A percentile compares a stretch with the other conserved stretches of the same genome.
phyloP scores from a whole-genome alignment of 345 rosid species.

The Dipteronia dyeriana region DNA sequence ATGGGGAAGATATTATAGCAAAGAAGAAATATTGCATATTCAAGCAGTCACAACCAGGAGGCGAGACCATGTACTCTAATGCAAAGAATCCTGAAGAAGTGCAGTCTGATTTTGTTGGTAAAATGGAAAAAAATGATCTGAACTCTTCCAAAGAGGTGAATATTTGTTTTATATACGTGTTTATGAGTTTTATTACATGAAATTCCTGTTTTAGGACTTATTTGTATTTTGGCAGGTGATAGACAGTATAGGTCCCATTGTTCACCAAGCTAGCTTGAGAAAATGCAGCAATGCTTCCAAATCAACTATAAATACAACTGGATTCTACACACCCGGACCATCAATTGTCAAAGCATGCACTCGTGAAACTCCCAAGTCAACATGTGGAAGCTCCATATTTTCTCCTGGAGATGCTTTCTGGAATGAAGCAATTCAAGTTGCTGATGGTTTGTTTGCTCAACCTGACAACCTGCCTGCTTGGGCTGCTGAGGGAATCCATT shows the following conservation, averaged over 20 bases:
- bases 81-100: conserved; percentile 44
- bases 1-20: conserved; percentile 37
- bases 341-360: conserved; percentile 40
- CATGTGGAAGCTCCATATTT: conserved; percentile 80
- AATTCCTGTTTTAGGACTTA: conserved; percentile 17
- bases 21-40: conserved; percentile 53
- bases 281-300: conserved; percentile 53
- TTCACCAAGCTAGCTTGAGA: conserved; percentile 55
- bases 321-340: conserved; percentile 70
- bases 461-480: conserved; percentile 30
- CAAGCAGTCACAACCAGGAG: conserved; percentile 29
- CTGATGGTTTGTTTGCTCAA: conserved; percentile 71
- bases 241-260: conserved; percentile 25
- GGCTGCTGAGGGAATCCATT: conserved; percentile 30
- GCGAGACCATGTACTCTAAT: conserved; percentile 27
- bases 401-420: conserved; percentile 98
- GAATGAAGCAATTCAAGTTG: conserved; percentile 92
- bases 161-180: conserved; percentile 5
- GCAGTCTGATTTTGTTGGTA: conserved; percentile 34
- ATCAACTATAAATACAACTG: conserved; percentile 35
- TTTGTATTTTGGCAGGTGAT: conserved; percentile 35
- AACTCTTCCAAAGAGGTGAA: conserved; percentile 49
- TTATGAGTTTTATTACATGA: conserved; percentile 17
- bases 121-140: conserved; percentile 31
- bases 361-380: conserved; percentile 65